Conservation (phyloP, 805 yeast species). For the Saturnispora dispora region DNA sequence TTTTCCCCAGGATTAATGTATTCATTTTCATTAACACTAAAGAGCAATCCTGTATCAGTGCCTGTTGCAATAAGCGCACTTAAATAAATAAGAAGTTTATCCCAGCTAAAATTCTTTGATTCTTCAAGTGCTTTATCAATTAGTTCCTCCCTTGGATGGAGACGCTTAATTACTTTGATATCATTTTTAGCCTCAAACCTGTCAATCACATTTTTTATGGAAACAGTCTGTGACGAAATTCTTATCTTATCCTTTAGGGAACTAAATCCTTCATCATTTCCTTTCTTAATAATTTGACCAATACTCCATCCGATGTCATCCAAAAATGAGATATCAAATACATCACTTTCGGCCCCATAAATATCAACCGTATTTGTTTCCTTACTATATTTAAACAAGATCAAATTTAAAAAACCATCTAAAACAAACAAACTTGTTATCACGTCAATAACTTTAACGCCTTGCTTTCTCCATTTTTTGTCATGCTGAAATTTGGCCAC, state of each 20-base stretch:
- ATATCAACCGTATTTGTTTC: constrained; percentile 28
- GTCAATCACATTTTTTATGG: constrained; percentile 31
- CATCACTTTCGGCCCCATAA: constrained; percentile 33
- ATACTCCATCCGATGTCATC: constrained; percentile 37
- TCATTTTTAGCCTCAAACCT: constrained; percentile 33
- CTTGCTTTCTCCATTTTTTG: constrained; percentile 31
- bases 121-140: constrained; percentile 25
- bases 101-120: constrained; percentile 25
- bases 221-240: constrained; percentile 33
- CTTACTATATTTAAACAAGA: constrained; percentile 31
- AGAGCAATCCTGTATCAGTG: constrained; percentile 31
- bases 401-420: constrained; percentile 30
- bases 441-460: constrained; percentile 40
- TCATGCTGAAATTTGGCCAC: constrained; percentile 31
- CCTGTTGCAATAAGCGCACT: constrained; percentile 31
- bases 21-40: constrained; percentile 30
- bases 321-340: constrained; percentile 29
- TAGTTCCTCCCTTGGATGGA: constrained; percentile 26
- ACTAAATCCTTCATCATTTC: constrained; percentile 20
- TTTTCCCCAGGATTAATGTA: constrained; percentile 37
- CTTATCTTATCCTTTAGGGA: constrained; percentile 36
- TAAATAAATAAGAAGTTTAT: constrained; percentile 33
- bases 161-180: constrained; percentile 28
- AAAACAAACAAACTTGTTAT: constrained; percentile 31
- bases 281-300: constrained; percentile 32